Base-by-base conservation (phyloP, 106 monocot species). In the Allium sativum region DNA sequence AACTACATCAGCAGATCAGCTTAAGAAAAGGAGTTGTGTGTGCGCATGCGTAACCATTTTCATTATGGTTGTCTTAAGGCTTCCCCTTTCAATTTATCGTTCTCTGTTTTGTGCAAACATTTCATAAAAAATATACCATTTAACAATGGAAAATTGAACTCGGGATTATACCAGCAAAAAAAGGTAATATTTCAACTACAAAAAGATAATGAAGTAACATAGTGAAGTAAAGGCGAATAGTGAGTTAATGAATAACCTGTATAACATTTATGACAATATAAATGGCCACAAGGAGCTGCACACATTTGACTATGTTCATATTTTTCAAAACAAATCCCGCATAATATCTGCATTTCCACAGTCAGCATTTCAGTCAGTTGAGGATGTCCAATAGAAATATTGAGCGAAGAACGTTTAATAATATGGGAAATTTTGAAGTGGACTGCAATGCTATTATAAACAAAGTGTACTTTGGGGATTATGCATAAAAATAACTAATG, bases 321-420 rank as follows among this genome's bases (percentile, higher is more conserved):
- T 61, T 17, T 73, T 58, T 94, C 93, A 55, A 94, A 86, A 69
- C 89, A 94, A 67, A 94, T 94, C 47, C 93, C 86, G 75, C 93
- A 94, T 52, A 70, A 73, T 69, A 89, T 58, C 89, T 89, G 86
- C 63, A 31, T 3, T 31, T 31, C 31, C 68, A 72, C 20, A 11
- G 62, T 42, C 45, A 68, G 48, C 41, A 40, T 7, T 7, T 5
- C 20, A 21, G 5, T 31, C 5, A 31, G 31, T 31, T 31, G 31
- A 31, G 31, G 31, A 31, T 31, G 2, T 31, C 31, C 31, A 31
- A 2, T 31, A 31, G 31, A 5, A 31, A 31, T 31, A 31, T 31
- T 3, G 31, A 31, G 31, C 31, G 1, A 1, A 31, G 5, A 31
- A 31, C 31, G 31, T 31, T 31, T 0, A 31, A 31, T 2, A 31